phyloP scores from a whole-genome alignment of 208 protist species.

The Histomonas meleagridis region DNA sequence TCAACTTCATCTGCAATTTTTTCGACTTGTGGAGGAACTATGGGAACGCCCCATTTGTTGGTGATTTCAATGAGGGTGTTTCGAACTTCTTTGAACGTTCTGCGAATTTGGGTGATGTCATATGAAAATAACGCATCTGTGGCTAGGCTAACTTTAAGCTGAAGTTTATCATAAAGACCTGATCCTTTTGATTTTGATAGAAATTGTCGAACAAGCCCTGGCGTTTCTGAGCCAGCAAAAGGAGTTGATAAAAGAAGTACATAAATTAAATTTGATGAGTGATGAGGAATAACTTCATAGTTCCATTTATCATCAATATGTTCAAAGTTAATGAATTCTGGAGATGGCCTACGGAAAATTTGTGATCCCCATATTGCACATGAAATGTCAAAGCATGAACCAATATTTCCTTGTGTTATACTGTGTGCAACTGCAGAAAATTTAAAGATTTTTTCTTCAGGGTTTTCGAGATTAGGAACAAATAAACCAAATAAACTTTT shows the following conservation, averaged over 20 bases:
- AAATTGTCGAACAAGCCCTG: neutral
- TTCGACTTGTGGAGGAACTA: neutral
- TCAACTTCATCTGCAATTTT: neutral
- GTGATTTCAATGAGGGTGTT: neutral
- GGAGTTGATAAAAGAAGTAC: neutral
- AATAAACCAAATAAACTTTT: neutral
- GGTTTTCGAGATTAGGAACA: neutral
- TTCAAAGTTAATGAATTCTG: neutral
- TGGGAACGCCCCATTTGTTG: neutral
- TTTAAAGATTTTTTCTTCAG: neutral
- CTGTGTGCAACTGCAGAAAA: neutral
- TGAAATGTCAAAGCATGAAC: neutral
- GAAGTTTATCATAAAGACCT: neutral
- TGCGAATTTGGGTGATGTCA: neutral
- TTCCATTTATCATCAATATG: neutral
- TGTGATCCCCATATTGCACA: conserved; percentile 5
- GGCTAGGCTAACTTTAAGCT: neutral
- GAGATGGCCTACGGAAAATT: neutral
- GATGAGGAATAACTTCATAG: neutral
- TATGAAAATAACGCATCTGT: neutral
- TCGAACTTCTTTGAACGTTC: neutral
- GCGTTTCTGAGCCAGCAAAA: neutral
- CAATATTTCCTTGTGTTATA: neutral
- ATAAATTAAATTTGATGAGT: neutral
- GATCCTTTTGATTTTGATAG: neutral